Evolutionary conservation across 805 yeast species (phyloP), one percentile per base, ranked within the genome.

Genomic region (Zygosaccharomyces rouxii): DNA sequence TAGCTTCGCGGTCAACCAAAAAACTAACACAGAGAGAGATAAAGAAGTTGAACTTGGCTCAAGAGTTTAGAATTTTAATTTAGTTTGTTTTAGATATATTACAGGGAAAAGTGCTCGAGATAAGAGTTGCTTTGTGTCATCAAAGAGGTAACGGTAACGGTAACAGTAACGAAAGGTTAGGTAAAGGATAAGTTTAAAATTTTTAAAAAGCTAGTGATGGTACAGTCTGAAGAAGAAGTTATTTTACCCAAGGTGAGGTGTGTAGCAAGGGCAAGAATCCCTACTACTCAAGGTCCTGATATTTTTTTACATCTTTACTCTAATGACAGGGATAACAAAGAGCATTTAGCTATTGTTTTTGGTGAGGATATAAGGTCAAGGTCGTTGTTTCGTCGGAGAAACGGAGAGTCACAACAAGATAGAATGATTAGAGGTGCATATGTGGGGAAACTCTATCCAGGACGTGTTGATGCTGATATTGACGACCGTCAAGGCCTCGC

Each of bases 381-480:
- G 60, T 73, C 89, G 3, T 71, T 94, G 44, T 94, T 80, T 69
- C 76, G 71, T 39, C 70, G 70, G 44, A 71, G 87, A 46, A 71
- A 71, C 0, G 79, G 80, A 39, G 99, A 94, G 54, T 74, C 96
- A 0, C 97, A 89, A 67, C 84, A 80, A 58, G 97, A 89, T 64
- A 70, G 99, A 56, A 94, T 94, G 97, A 89, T 95, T n/a, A 77
- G 99, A 56, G 99, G 99, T 23, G 99, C 99, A 0, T 94, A 94
- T 58, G 80, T 87, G 28, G 99, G 99, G 5, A 82, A 81, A 60
- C 71, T 94, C 46, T 82, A 80, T 56, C 98, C 99, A 4, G 98
- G 98, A 3, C 76, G 99, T 55, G 67, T 67, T 26, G 61, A 70
- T 3, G 95, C 95, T 0, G 94, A 86, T 61, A 55, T 48, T 7